Evolutionary conservation across 2,329 filamentous ascomycete genomes (phyloP).

Genomic region (Talaromyces islandicus): DNA sequence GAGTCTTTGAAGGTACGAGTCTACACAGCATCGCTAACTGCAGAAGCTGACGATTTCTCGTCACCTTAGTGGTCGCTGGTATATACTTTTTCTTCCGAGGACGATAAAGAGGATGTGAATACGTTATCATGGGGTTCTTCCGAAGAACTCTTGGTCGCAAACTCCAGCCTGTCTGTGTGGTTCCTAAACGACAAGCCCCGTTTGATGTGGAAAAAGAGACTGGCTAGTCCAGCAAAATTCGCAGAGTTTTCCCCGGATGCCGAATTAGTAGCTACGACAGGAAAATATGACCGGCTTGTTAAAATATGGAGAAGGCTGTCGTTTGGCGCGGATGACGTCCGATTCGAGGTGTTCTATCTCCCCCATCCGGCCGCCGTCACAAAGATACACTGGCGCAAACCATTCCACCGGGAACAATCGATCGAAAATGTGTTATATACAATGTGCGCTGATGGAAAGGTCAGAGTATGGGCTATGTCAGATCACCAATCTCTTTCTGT

Average conservation of each 20-base stretch:
- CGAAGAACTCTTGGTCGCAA: constrained; percentile 78
- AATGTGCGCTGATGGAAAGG: constrained; percentile 69
- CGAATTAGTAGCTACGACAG: constrained; percentile 75
- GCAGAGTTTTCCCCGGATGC: constrained; percentile 82
- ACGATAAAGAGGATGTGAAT: constrained; percentile 38
- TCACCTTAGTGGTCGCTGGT: constrained; percentile 53
- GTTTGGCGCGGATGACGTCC: constrained; percentile 74
- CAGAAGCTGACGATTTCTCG: not conserved
- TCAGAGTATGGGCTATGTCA: constrained; percentile 77
- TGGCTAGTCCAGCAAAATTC: constrained; percentile 68
- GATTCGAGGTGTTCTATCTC: constrained; percentile 87
- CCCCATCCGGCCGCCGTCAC: constrained; percentile 78
- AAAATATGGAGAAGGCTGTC: constrained; percentile 89
- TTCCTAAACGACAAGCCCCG: constrained; percentile 41
- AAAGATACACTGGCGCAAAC: constrained; percentile 76
- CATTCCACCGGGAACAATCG: constrained; percentile 68
- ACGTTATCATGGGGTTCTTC: constrained; percentile 80
- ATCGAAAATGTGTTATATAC: constrained; percentile 88
- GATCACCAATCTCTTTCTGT: constrained; percentile 66
- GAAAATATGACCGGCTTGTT: constrained; percentile 71
- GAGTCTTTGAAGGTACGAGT: constrained; percentile 64
- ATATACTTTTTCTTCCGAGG: constrained; percentile 43
- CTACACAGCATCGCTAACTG: not conserved
- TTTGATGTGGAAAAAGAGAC: constrained; percentile 64
- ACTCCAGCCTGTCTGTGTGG: constrained; percentile 65